Percentiles rank a stretch among this genome's conserved stretches.
phyloP scores from a whole-genome alignment of 1,139 yeast genomes.

The Magnusiomyces magnusii region DNA sequence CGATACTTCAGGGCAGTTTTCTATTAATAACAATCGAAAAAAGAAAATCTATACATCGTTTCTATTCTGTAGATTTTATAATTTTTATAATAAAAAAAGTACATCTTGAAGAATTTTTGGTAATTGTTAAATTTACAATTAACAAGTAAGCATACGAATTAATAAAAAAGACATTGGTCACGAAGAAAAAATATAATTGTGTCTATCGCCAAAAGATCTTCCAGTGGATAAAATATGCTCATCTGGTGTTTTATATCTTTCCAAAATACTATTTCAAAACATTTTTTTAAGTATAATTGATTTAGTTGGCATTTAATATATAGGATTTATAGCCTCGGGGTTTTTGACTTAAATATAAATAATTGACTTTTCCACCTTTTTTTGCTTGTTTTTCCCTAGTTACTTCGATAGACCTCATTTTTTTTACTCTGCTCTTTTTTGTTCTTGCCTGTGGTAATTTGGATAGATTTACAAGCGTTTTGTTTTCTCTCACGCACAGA shows the following conservation, averaged over 20 bases:
- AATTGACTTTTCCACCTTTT: constrained; percentile 3
- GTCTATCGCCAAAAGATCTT: neutral
- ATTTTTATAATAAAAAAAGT: too few relatives aligned
- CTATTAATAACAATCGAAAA: too few relatives aligned
- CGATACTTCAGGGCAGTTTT: too few relatives aligned
- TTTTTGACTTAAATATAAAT: constrained; percentile 1
- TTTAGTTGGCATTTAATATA: constrained; percentile 2
- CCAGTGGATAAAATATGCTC: constrained; percentile 5
- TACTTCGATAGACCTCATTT: neutral
- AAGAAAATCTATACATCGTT: too few relatives aligned
- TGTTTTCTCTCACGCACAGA: too few relatives aligned
- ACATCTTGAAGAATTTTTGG: too few relatives aligned
- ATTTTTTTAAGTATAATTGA: neutral
- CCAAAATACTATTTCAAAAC: constrained; percentile 5
- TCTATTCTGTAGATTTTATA: too few relatives aligned
- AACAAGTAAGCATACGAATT: too few relatives aligned
- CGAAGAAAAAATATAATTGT: neutral
- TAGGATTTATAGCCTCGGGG: neutral
- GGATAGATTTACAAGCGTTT: too few relatives aligned
- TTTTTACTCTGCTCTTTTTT: too few relatives aligned
- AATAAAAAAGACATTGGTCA: neutral
- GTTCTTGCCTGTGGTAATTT: too few relatives aligned
- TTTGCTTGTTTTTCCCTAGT: neutral
- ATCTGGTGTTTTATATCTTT: constrained; percentile 3
- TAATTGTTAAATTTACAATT: too few relatives aligned